A percentile compares a stretch with the other conserved stretches of the same genome.
These are phyloP conservation scores for Sanghuangporus baumii DNA, from an alignment of 1,284 basidiomycete species.

Conservation along the genomic window DNA sequence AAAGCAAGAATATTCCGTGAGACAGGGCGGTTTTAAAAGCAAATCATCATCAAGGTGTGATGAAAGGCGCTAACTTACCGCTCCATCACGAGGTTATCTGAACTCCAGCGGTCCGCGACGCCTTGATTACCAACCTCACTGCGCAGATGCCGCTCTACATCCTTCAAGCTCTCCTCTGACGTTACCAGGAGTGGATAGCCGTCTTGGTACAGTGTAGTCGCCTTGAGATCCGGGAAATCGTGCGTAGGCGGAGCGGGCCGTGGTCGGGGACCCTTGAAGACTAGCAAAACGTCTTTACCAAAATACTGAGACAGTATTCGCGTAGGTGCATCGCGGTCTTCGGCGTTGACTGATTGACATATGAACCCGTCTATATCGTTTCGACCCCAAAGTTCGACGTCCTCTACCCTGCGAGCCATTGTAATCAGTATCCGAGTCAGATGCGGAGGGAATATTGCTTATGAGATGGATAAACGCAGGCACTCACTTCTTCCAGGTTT, in stretches of 20 bases:
- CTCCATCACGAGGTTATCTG: slow-evolving; percentile 50
- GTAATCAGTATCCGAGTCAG: background rate
- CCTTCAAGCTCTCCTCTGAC: slow-evolving; percentile 56
- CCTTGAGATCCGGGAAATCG: slow-evolving; percentile 50
- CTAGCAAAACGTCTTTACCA: slow-evolving; percentile 51
- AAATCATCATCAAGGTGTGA: background rate
- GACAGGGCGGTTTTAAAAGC: background rate
- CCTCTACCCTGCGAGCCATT: slow-evolving; percentile 38
- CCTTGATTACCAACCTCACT: slow-evolving; percentile 49
- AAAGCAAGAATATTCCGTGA: slow-evolving; percentile 2
- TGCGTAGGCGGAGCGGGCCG: slow-evolving; percentile 46
- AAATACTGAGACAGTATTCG: slow-evolving; percentile 54
- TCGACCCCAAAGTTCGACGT: slow-evolving; percentile 45
- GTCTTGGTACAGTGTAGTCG: slow-evolving; percentile 60
- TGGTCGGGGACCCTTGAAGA: slow-evolving; percentile 57
- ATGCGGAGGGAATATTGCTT: background rate
- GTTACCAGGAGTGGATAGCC: slow-evolving; percentile 63
- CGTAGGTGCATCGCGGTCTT: slow-evolving; percentile 36
- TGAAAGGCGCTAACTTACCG: slow-evolving; percentile 36
- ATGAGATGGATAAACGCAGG: background rate
- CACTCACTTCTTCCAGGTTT: slow-evolving; percentile 51
- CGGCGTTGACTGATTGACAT: slow-evolving; percentile 35
- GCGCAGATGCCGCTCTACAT: slow-evolving; percentile 41
- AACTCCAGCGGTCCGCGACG: slow-evolving; percentile 51
- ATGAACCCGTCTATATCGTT: slow-evolving; percentile 58